Base-by-base conservation (phyloP, 1,284 basidiomycete genomes). In the Sparassis latifolia region DNA sequence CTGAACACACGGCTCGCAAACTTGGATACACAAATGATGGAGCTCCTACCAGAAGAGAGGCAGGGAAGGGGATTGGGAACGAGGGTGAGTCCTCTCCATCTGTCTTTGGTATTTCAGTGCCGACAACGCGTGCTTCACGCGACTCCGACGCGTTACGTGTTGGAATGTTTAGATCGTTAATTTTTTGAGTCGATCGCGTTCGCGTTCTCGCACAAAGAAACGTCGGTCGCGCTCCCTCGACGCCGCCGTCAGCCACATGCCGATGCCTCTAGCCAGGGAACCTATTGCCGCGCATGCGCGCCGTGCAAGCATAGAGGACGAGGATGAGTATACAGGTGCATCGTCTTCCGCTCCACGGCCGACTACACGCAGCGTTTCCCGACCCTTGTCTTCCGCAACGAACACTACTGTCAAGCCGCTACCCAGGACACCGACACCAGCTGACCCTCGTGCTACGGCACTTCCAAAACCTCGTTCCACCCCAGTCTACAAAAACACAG, bases 301-400 rank as follows among this genome's bases (percentile, higher is more conserved):
- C 48, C 61, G 62, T 47, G 48, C 60, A 28, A 60, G 58, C 44
- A 53, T 61, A 42, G 61, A 64, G 41, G 60, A 66, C 44, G 42
- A 54, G 32, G 44, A 48, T 7, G 42, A 51, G 30, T 12, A 43
- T 4, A 55, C 59, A 10, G 51, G 56, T 5, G 54, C 57, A 12
- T 47, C 68, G 61, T 49, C 54, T 38, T 59, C 62, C 0, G 54
- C 54, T 48, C 69, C 76, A 43, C 82, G 78, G 59, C 77, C 79
- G 0, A 55, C 69, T 30, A 67, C 74, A 1, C 74, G 80, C 31
- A 66, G 78, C 10, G 76, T 74, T 45, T 81, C 77, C 20, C 75
- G 84, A 5, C 84, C 84, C 3, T 64, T 87, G 33, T 86, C 85
- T 2, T 76, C 79, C 12, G 74, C 76, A 2, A 82, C 82, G 2